Conservation (phyloP, 192 early-diverging fungal genomes). For the Rhizophagus clarus region DNA sequence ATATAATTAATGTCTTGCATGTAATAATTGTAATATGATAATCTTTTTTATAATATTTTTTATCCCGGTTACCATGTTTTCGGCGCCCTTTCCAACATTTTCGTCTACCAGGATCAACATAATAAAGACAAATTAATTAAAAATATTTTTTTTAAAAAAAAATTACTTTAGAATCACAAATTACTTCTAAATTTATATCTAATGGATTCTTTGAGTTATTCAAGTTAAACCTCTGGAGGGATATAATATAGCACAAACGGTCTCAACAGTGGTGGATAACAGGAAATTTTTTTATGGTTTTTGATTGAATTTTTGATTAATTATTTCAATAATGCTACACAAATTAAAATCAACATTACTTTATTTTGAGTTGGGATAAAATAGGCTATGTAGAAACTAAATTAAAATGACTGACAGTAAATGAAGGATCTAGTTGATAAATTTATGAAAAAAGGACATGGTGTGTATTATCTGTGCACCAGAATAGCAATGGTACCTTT, state of each 20-base stretch:
- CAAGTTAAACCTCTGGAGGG: background rate
- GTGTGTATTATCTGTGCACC: background rate
- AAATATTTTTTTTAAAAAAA: no score
- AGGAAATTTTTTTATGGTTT: background rate
- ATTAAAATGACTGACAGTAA: background rate
- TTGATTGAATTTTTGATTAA: background rate
- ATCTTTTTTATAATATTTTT: no score
- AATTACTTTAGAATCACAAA: no score
- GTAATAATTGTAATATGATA: no score
- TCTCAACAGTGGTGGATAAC: background rate
- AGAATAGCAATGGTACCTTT: no score
- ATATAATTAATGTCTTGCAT: no score
- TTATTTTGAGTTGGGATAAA: background rate
- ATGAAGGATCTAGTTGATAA: background rate
- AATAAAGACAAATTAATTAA: no score
- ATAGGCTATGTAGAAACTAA: background rate
- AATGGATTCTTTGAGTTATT: background rate
- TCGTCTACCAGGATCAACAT: no score
- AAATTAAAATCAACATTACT: background rate
- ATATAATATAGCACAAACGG: background rate
- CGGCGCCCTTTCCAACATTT: no score
- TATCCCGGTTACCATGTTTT: no score
- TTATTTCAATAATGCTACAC: background rate
- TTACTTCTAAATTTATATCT: background rate
- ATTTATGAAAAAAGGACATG: background rate